Percentiles rank a stretch among this genome's conserved stretches.
These are phyloP conservation scores for Wickerhamiella kazuoi DNA, from an alignment of 805 yeast species.

Conservation along the genomic window DNA sequence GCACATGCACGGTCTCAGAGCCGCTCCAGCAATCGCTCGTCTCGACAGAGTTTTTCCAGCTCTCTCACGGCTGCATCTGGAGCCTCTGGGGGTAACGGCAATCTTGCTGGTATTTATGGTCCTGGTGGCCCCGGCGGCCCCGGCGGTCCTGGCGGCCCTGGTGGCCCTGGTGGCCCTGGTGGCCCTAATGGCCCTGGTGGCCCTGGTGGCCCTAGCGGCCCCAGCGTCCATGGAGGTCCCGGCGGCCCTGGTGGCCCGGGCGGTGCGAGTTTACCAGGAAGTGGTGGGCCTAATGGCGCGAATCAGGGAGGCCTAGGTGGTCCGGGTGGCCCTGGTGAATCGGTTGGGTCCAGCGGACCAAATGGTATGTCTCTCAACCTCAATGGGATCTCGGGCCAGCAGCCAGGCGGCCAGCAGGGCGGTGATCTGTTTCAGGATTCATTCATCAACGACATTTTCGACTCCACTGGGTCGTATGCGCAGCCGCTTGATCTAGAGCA, in stretches of 20 bases:
- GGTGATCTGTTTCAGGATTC: background rate
- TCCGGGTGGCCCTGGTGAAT: background rate
- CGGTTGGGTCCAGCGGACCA: background rate
- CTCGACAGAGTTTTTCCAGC: too few relatives aligned
- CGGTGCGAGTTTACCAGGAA: slow-evolving; percentile 1
- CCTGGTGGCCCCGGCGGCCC: slow-evolving; percentile 1
- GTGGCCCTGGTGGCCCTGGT: slow-evolving; percentile 1
- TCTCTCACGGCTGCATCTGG: too few relatives aligned
- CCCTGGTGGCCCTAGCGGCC: slow-evolving; percentile 3
- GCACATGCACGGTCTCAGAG: too few relatives aligned
- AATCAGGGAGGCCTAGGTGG: background rate
- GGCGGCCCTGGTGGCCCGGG: slow-evolving; percentile 4
- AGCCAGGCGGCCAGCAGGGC: background rate
- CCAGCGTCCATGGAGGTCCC: slow-evolving; percentile 2
- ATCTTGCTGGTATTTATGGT: background rate
- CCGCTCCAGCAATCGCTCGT: too few relatives aligned
- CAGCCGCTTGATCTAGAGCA: background rate
- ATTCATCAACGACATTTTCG: background rate
- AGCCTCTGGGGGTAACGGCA: too few relatives aligned
- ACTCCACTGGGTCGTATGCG: background rate
- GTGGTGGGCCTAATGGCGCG: background rate
- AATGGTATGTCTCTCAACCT: background rate
- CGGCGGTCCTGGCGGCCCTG: background rate
- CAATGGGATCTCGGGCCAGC: background rate
- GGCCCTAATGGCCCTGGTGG: slow-evolving; percentile 6